Conservation (phyloP, 2,329 filamentous ascomycete genomes). For the Alternaria brassicae region DNA sequence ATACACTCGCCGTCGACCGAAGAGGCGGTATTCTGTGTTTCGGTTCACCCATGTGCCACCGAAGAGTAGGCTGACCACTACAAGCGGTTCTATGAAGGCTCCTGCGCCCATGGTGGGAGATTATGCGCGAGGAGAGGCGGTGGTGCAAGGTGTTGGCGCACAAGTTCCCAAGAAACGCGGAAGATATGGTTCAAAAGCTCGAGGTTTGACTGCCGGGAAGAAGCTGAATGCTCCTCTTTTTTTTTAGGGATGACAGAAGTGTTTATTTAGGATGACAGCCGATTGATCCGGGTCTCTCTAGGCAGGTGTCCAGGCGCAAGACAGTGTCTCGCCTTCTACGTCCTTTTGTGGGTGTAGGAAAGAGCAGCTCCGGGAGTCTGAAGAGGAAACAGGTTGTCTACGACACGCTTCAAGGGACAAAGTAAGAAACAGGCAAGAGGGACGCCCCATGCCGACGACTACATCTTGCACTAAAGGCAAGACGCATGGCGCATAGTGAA, state of each 20-base stretch:
- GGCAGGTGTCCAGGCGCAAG: neutral
- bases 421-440: slow-evolving; percentile 1
- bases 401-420: neutral
- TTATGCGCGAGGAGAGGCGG: neutral
- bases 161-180: neutral
- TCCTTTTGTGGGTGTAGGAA: neutral
- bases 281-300: neutral
- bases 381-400: neutral
- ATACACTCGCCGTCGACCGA: slow-evolving; percentile 35
- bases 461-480: neutral
- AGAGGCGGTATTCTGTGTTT: slow-evolving; percentile 51
- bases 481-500: slow-evolving; percentile 7
- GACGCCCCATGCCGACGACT: neutral
- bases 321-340: neutral
- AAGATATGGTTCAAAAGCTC: neutral
- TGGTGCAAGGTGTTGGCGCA: neutral
- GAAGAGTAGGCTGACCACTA: slow-evolving; percentile 66
- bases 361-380: neutral
- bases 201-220: neutral
- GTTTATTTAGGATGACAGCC: neutral
- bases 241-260: neutral
- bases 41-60: slow-evolving; percentile 70
- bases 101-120: slow-evolving; percentile 60
- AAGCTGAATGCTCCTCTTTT: neutral
- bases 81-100: slow-evolving; percentile 66